Percentiles rank a stretch among this genome's conserved stretches.
Conservation (phyloP, 768 basidiomycete genomes). For the Lactarius deliciosus region DNA sequence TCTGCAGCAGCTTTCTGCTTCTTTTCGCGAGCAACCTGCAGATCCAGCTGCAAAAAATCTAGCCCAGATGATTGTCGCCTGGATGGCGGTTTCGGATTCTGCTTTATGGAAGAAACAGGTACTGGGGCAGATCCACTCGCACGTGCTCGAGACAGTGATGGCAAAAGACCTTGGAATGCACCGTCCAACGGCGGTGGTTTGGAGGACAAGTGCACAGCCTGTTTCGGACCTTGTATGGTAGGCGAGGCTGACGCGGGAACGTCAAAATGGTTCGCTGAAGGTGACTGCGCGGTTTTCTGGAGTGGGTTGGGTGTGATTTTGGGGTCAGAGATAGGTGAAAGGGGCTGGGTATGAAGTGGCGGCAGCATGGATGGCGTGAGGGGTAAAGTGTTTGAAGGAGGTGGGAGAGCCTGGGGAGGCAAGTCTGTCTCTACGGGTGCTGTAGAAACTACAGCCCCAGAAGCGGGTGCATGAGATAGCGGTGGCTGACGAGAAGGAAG, state of each 20-base stretch:
- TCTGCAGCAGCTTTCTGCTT: conserved; percentile 8
- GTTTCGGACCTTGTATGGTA: neutral
- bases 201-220: neutral
- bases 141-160: neutral
- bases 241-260: neutral
- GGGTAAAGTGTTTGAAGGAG: neutral
- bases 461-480: neutral
- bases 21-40: conserved; percentile 19
- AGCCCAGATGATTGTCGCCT: conserved; percentile 21
- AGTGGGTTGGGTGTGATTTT: neutral
- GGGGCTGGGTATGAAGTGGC: conserved; percentile 1
- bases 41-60: conserved; percentile 22
- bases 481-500: neutral
- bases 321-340: neutral
- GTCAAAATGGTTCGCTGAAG: neutral
- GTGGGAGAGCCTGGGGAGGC: neutral
- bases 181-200: neutral
- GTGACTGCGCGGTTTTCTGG: neutral
- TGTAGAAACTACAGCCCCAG: neutral
- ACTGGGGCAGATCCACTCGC: neutral
- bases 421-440: neutral
- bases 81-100: neutral
- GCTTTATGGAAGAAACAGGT: neutral
- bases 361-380: neutral
- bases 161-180: neutral